Percentiles rank a stretch among this genome's conserved stretches.
Conservation (phyloP, 1,284 basidiomycete genomes). For the Pyrrhoderma noxium region DNA sequence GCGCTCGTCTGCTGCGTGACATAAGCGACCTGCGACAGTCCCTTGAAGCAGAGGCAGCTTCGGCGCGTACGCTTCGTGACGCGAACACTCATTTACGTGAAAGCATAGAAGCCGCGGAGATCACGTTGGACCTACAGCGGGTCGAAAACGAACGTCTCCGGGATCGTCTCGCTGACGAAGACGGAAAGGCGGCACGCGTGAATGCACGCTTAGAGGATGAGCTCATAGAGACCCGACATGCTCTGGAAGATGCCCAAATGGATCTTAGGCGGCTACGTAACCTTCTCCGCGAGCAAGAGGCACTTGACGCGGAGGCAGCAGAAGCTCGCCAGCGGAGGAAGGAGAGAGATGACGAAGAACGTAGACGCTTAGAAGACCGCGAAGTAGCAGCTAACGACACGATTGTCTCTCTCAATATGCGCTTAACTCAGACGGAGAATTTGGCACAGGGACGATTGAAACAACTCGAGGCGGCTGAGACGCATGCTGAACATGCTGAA, state of each 20-base stretch:
- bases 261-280: conserved; percentile 13
- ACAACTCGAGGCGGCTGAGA: conserved; percentile 6
- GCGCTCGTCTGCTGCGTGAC: conserved; percentile 10
- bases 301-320: conserved; percentile 2
- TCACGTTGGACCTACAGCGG: conserved; percentile 16
- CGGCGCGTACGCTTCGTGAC: conserved; percentile 8
- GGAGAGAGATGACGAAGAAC: conserved; percentile 4
- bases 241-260: conserved; percentile 9
- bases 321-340: neutral
- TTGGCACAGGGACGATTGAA: neutral
- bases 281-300: conserved; percentile 13
- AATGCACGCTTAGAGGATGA: conserved; percentile 7
- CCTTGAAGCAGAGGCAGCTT: conserved; percentile 8
- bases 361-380: conserved; percentile 2
- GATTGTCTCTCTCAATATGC: conserved; percentile 1
- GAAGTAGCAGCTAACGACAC: conserved; percentile 2
- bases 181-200: neutral
- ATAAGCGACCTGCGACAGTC: conserved; percentile 7
- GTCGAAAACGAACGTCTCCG: conserved; percentile 17
- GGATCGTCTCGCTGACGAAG: conserved; percentile 7
- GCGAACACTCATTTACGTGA: conserved; percentile 9
- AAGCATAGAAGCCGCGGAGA: conserved; percentile 13
- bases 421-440: neutral
- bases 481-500: conserved; percentile 1
- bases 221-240: conserved; percentile 3